phyloP scores from a whole-genome alignment of 106 monocot genomes.

The Allium fistulosum region DNA sequence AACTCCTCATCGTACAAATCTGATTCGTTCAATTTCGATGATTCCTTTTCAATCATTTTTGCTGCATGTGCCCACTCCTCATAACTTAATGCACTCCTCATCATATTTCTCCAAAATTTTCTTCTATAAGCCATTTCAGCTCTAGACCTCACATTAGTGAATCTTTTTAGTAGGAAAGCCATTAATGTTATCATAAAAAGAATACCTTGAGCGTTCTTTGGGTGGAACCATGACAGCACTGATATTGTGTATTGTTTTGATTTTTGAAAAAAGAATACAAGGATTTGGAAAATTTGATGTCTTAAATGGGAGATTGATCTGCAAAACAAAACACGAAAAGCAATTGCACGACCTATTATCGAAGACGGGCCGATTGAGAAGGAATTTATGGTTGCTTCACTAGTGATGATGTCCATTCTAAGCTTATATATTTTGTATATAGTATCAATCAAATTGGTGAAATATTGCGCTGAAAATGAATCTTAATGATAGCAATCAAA shows the following conservation, averaged over 20 bases:
- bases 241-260: conserved; percentile 3
- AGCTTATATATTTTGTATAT: not conserved
- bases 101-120: conserved; percentile 92
- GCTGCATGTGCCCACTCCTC: conserved; percentile 96
- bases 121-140: conserved; percentile 70
- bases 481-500: not conserved
- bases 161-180: conserved; percentile 47
- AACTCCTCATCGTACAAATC: conserved; percentile 89
- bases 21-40: conserved; percentile 33
- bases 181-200: conserved; percentile 46
- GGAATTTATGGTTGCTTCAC: conserved; percentile 47
- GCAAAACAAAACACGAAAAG: conserved; percentile 77
- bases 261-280: conserved; percentile 2
- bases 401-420: conserved; percentile 44
- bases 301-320: conserved; percentile 45
- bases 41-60: conserved; percentile 82
- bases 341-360: conserved; percentile 67
- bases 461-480: not conserved
- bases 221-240: conserved; percentile 60
- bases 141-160: conserved; percentile 45
- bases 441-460: not conserved
- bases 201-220: conserved; percentile 67
- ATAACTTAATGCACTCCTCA: conserved; percentile 62
- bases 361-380: conserved; percentile 74
- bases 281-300: conserved; percentile 4